These are phyloP conservation scores for Forsythia suspensa DNA, from an alignment of 257 asterid genomes.

Conservation along the genomic window DNA sequence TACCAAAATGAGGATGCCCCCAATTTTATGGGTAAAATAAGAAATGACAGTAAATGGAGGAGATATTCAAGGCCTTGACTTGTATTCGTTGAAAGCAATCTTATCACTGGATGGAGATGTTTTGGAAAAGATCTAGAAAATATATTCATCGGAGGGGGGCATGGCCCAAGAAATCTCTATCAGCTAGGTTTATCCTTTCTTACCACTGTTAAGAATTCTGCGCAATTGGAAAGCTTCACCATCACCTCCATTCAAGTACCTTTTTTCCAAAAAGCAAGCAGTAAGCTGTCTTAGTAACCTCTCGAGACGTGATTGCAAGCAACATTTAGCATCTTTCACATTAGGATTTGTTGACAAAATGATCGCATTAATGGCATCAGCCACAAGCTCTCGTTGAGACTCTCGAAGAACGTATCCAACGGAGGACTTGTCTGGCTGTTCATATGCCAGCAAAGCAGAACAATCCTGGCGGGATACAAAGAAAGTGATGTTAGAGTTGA, in stretches of 20 bases:
- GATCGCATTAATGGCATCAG: slow-evolving; percentile 84
- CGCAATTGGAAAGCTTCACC: slow-evolving; percentile 82
- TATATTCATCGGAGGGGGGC: slow-evolving; percentile 17
- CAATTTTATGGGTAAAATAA: not conserved
- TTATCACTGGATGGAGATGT: not conserved
- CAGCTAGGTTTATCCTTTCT: slow-evolving; percentile 31
- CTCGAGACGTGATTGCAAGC: slow-evolving; percentile 80
- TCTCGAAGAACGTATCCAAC: slow-evolving; percentile 85
- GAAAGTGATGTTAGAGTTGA: slow-evolving; percentile 2
- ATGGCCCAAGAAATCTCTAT: not conserved
- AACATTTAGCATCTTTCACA: slow-evolving; percentile 39
- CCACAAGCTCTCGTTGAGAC: slow-evolving; percentile 82
- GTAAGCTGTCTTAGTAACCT: slow-evolving; percentile 73
- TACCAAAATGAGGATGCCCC: not conserved
- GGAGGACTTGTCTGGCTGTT: slow-evolving; percentile 62
- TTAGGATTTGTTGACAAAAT: slow-evolving; percentile 66
- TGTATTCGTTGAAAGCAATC: not conserved
- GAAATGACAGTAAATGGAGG: not conserved
- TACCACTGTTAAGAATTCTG: slow-evolving; percentile 54
- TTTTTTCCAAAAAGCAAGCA: slow-evolving; percentile 74
- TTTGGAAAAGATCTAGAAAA: not conserved
- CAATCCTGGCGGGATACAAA: slow-evolving; percentile 59
- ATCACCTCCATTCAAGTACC: slow-evolving; percentile 71
- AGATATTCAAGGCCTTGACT: slow-evolving; percentile 4
- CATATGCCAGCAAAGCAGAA: slow-evolving; percentile 87